phyloP scores from a whole-genome alignment of 169 alveolate genomes.

The Neospora caninum region DNA sequence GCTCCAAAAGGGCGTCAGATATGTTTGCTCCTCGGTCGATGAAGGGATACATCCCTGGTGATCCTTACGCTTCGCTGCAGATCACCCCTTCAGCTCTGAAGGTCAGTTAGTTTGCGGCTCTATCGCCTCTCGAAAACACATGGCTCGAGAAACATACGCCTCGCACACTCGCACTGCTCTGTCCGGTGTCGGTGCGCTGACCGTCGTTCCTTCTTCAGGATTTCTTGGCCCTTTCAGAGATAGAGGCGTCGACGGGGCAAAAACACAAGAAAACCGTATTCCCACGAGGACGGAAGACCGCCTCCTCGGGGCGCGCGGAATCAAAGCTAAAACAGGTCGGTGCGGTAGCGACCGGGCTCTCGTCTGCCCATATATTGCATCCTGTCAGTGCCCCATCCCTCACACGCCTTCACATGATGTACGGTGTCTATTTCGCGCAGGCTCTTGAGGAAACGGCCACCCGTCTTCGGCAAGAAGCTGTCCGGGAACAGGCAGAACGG shows the following conservation, averaged over 20 bases:
- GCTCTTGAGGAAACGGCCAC: background rate
- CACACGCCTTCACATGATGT: background rate
- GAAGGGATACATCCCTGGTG: conserved; percentile 29
- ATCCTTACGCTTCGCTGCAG: background rate
- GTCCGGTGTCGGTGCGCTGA: background rate
- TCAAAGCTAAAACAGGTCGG: background rate
- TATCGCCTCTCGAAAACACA: background rate
- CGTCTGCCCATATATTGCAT: background rate
- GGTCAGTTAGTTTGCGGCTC: background rate
- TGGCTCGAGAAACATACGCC: too few relatives aligned
- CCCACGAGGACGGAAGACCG: background rate
- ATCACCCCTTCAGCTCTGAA: background rate
- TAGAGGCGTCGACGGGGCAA: background rate
- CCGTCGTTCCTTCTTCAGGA: background rate
- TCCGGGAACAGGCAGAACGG: background rate
- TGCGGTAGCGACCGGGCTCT: background rate
- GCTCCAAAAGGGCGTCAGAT: background rate
- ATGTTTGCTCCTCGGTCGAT: conserved; percentile 18
- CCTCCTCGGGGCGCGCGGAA: conserved; percentile 1
- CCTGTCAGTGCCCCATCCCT: background rate
- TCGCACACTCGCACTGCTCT: background rate
- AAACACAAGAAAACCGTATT: background rate
- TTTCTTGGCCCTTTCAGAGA: conserved; percentile 23
- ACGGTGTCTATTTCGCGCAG: background rate
- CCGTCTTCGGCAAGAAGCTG: conserved; percentile 28